phyloP scores from a whole-genome alignment of 176 grass and related monocot species.

The Oryza meyeriana region DNA sequence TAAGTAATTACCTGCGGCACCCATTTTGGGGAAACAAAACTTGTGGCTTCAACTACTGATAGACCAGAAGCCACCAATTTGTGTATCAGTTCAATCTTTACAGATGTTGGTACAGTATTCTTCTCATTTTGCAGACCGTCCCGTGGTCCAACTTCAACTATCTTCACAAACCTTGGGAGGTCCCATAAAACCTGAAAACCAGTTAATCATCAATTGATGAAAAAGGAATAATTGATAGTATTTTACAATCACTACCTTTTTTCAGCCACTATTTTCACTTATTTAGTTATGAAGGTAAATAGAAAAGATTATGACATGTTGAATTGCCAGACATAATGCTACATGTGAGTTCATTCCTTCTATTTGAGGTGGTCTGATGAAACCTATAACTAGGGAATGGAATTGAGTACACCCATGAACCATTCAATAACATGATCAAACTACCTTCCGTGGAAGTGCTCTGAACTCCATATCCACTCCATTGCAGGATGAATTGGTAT shows the following conservation, averaged over 20 bases:
- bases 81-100: constrained; percentile 80
- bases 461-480: constrained; percentile 36
- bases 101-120: constrained; percentile 45
- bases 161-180: constrained; percentile 66
- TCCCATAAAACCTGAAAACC: constrained; percentile 53
- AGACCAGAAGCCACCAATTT: constrained; percentile 60
- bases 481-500: constrained; percentile 33
- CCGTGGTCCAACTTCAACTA: constrained; percentile 73
- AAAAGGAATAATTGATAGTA: neutral
- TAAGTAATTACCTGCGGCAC: constrained; percentile 60
- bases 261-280: neutral
- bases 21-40: constrained; percentile 92
- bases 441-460: constrained; percentile 61
- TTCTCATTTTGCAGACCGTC: constrained; percentile 82
- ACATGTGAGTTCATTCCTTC: too few species aligned
- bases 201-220: neutral
- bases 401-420: neutral
- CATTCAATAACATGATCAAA: neutral
- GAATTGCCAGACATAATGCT: neutral
- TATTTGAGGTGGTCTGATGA: neutral
- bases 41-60: constrained; percentile 74
- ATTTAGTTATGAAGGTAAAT: neutral
- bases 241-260: neutral
- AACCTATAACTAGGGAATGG: neutral
- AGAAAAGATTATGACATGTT: neutral